Percentiles rank a stretch among this genome's conserved stretches.
phyloP scores from a whole-genome alignment of 192 early-diverging fungal species.

The Chytriomyces sp. region DNA sequence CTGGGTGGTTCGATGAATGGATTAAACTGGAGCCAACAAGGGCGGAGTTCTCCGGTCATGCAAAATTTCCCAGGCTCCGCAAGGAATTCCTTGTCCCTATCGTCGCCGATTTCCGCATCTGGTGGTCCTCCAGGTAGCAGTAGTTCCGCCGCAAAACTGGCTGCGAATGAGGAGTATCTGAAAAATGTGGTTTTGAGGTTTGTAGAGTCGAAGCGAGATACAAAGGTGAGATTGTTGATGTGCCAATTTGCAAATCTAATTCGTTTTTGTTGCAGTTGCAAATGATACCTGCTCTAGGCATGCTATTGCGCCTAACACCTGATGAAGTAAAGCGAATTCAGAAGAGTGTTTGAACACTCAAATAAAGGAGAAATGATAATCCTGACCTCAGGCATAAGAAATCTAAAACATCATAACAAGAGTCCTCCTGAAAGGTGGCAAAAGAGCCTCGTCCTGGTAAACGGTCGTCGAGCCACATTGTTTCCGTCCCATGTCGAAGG shows the following conservation, averaged over 20 bases:
- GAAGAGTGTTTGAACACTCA: constrained; percentile 28
- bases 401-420: no score
- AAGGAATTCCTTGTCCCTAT: neutral
- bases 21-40: neutral
- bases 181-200: constrained; percentile 74
- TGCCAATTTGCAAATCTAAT: neutral
- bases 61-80: neutral
- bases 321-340: constrained; percentile 68
- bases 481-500: no score
- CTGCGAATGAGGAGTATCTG: constrained; percentile 71
- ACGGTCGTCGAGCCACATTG: no score
- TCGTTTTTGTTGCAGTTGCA: constrained; percentile 44
- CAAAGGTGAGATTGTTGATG: constrained; percentile 55
- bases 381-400: no score
- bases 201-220: constrained; percentile 71
- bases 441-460: no score
- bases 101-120: constrained; percentile 4
- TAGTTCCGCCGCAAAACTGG: neutral
- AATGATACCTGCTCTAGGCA: constrained; percentile 67
- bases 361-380: no score
- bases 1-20: constrained; percentile 16
- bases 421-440: no score
- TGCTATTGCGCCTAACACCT: constrained; percentile 68
- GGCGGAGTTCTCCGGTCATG: neutral
- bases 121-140: neutral